Percentiles rank a stretch among this genome's conserved stretches.
Evolutionary conservation across 2,329 filamentous ascomycete genomes (phyloP).

Genomic region (Zymoseptoria tritici): DNA sequence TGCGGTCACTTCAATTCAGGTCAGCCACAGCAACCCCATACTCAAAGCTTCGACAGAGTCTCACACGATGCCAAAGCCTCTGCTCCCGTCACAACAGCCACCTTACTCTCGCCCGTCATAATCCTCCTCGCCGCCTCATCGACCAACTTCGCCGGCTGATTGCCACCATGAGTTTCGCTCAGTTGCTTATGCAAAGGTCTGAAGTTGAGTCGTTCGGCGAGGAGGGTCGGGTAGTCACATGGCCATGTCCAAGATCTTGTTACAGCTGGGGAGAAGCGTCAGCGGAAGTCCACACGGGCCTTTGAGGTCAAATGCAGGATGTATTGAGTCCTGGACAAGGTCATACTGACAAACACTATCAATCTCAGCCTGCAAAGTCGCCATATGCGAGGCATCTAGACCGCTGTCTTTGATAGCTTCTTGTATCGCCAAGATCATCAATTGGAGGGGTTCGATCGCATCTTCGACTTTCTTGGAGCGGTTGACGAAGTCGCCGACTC

Average conservation of each 20-base stretch:
- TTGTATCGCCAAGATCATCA: slow-evolving; percentile 52
- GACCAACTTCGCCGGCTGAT: slow-evolving; percentile 55
- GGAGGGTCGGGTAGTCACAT: slow-evolving; percentile 50
- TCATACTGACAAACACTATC: slow-evolving; percentile 42
- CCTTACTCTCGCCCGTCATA: slow-evolving; percentile 44
- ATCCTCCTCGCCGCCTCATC: slow-evolving; percentile 56
- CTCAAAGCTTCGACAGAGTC: slow-evolving; percentile 5
- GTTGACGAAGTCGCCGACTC: slow-evolving; percentile 57
- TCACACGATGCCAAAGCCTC: slow-evolving; percentile 56
- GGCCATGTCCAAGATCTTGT: slow-evolving; percentile 61
- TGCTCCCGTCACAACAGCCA: slow-evolving; percentile 56
- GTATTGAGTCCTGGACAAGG: no score
- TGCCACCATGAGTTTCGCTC: slow-evolving; percentile 52
- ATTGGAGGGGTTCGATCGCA: slow-evolving; percentile 51
- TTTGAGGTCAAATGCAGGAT: not conserved
- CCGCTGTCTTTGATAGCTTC: slow-evolving; percentile 46
- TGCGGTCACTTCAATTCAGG: slow-evolving; percentile 38
- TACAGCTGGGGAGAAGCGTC: slow-evolving; percentile 33
- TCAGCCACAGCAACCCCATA: not conserved
- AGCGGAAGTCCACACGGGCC: not conserved
- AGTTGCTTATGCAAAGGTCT: slow-evolving; percentile 43
- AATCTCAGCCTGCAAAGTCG: slow-evolving; percentile 39
- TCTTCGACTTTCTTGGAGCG: slow-evolving; percentile 44
- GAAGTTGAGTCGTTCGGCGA: slow-evolving; percentile 45
- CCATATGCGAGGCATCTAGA: slow-evolving; percentile 20